Evolutionary conservation across 768 basidiomycete species (phyloP).

Genomic region (Pholiota molesta): DNA sequence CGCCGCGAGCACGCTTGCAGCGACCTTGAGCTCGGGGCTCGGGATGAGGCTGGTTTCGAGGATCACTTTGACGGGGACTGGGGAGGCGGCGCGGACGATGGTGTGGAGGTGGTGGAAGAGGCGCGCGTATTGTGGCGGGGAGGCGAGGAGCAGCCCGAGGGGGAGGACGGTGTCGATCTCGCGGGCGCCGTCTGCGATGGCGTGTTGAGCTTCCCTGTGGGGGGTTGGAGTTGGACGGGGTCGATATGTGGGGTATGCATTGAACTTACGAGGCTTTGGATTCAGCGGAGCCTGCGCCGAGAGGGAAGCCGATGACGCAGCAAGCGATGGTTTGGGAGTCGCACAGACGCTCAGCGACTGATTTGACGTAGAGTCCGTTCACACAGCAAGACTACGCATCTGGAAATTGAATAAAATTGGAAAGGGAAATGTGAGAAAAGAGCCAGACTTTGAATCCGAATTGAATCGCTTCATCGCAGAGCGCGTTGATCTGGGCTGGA

Average conservation of each 20-base stretch:
- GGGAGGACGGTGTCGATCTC: constrained; percentile 59
- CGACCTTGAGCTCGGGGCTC: constrained; percentile 44
- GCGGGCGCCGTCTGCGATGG: constrained; percentile 47
- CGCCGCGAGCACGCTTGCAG: constrained; percentile 47
- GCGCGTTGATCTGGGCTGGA: constrained; percentile 3
- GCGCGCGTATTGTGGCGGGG: constrained; percentile 34
- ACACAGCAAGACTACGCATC: constrained; percentile 50
- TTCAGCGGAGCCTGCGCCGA: constrained; percentile 46
- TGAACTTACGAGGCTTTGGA: constrained; percentile 47
- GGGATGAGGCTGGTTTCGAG: constrained; percentile 52
- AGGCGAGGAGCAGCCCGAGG: constrained; percentile 46
- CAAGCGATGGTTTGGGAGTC: constrained; percentile 42
- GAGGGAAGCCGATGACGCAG: constrained; percentile 54
- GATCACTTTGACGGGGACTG: constrained; percentile 50
- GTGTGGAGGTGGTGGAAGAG: constrained; percentile 43
- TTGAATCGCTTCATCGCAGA: constrained; percentile 7
- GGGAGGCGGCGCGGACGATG: constrained; percentile 37
- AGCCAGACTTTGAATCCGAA: constrained; percentile 6
- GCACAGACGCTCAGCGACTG: constrained; percentile 40
- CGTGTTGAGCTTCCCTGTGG: constrained; percentile 44
- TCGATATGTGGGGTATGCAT: not conserved
- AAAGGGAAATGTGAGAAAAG: not conserved
- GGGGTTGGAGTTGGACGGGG: too few species aligned
- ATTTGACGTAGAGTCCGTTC: constrained; percentile 46
- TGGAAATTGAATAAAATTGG: not conserved